phyloP scores from a whole-genome alignment of 306 rosid genomes.

The Pueraria montana region DNA sequence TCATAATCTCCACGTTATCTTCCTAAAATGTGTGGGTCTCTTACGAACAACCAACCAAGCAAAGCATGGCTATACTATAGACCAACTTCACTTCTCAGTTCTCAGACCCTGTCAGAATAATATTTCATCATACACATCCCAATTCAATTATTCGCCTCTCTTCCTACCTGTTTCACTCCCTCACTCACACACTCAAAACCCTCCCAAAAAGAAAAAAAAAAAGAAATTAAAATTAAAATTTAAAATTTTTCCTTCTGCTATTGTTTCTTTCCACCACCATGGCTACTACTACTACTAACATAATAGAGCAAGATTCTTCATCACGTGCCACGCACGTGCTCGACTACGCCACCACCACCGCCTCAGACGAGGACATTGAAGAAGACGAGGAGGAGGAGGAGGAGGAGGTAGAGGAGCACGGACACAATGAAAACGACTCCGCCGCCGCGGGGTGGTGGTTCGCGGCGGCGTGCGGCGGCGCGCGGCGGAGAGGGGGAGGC shows the following conservation, averaged over 20 bases:
- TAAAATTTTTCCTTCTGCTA: not conserved
- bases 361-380: not conserved
- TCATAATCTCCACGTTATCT: not conserved
- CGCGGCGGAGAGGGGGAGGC: constrained; percentile 30
- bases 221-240: too few species aligned
- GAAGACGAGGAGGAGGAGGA: not conserved
- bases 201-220: too few species aligned
- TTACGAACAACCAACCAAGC: not conserved
- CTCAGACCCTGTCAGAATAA: not conserved
- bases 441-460: not conserved
- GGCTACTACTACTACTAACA: not conserved
- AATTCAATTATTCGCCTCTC: not conserved
- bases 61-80: not conserved
- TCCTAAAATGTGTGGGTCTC: constrained; percentile 14
- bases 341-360: not conserved
- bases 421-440: not conserved
- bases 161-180: not conserved
- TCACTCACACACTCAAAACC: not conserved
- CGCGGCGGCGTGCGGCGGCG: not conserved
- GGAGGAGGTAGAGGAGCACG: not conserved
- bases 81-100: not conserved
- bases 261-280: not conserved
- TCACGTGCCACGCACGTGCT: constrained; percentile 8
- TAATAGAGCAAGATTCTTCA: not conserved
- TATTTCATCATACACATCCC: not conserved